Evolutionary conservation across 2,329 filamentous ascomycete genomes (phyloP), one percentile per base, ranked within the genome.

Genomic region (Parascedosporium putredinis): DNA sequence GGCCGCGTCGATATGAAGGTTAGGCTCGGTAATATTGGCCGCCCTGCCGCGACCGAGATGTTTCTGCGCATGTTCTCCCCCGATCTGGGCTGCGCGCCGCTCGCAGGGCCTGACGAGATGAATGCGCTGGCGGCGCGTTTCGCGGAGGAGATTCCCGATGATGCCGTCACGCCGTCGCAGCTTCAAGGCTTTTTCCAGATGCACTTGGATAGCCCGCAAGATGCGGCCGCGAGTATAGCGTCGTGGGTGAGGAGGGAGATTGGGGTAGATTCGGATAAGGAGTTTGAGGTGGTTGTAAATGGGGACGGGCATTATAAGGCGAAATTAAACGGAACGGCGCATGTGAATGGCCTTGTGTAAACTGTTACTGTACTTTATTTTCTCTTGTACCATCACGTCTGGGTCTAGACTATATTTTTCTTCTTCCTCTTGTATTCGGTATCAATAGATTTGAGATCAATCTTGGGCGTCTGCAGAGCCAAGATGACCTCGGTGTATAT

Each of bases 1-100:
- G 79, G 79, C 1, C 75, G 79, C 6, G 70, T 83, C 6, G 79
- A 83, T 58, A 78, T 76, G 70, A 71, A 75, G 52, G 73, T 87
- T 7, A 62, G 70, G 12, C 79, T 88, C 47, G 68, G 67, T 25
- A 66, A 71, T 53, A 73, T 75, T 25, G 69, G 67, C 40, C 63
- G 55, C n/a, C 55, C 59, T 29, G 70, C 69, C 10, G 67, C 71
- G 6, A 64, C 65, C 45, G 62, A 70, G 4, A 73, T 74, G 70
- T 73, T 73, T 47, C 47, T 68, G 3, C 65, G 69, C 55, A 73
- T 74, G 70, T 73, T 68, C 49, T 60, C 63, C 0, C 60, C 64
- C 0, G 67, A 68, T 12, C 33, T 62, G 2, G 59, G 58, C 4
- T 59, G 58, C 40, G 57, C 58, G 0, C 51, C 58, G 2, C 47